Conservation (phyloP, 257 asterid species). For the Oldenlandia corymbosa region DNA sequence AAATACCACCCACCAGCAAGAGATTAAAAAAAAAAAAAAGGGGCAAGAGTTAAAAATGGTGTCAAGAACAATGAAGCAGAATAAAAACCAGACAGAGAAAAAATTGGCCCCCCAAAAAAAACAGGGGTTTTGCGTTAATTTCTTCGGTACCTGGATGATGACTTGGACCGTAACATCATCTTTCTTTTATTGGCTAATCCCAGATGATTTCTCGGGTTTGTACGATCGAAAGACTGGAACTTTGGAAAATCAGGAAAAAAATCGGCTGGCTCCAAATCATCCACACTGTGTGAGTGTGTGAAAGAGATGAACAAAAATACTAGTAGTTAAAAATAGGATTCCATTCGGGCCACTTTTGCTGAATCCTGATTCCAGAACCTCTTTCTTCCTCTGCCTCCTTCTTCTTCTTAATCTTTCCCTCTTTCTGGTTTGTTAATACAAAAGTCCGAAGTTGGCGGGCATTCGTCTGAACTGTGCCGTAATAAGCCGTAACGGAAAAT, state of each 20-base stretch:
- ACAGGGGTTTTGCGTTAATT: conserved; percentile 8
- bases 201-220: conserved; percentile 31
- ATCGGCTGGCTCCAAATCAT: conserved; percentile 8
- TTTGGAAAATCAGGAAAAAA: conserved; percentile 40
- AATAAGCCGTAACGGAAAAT: conserved; percentile 21
- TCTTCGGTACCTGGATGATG: conserved; percentile 52
- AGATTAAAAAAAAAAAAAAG: neutral
- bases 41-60: neutral
- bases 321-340: neutral
- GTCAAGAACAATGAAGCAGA: conserved; percentile 18
- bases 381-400: no score
- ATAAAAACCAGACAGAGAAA: conserved; percentile 3
- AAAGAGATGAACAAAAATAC: neutral
- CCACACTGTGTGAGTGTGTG: conserved; percentile 7
- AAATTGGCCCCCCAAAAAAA: conserved; percentile 6
- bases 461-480: neutral
- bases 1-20: conserved; percentile 1
- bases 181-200: conserved; percentile 16
- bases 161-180: conserved; percentile 72
- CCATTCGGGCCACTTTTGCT: no score
- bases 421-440: conserved; percentile 19
- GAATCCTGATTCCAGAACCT: no score
- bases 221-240: conserved; percentile 22
- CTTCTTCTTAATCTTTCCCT: neutral
- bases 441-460: conserved; percentile 56